phyloP scores from a whole-genome alignment of 2,329 filamentous ascomycete genomes.

The Teratosphaeria nubilosa region DNA sequence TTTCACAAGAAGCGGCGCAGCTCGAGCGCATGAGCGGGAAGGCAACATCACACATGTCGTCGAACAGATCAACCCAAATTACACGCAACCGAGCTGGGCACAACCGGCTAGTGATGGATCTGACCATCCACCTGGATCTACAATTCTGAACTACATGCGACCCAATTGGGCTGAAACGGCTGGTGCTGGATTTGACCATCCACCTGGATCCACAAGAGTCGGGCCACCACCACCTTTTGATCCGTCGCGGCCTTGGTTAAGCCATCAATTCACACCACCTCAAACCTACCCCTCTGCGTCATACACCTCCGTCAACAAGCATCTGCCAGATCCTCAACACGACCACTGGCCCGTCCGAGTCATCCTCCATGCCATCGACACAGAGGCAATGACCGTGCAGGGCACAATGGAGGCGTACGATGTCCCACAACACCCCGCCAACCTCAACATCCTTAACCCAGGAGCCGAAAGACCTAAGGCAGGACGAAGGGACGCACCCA shows the following conservation, averaged over 20 bases:
- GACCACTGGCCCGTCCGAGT: constrained; percentile 60
- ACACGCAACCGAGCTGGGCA: not conserved
- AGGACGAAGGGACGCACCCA: constrained; percentile 40
- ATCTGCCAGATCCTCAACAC: constrained; percentile 24
- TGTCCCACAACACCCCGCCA: constrained; percentile 41
- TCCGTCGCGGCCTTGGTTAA: constrained; percentile 30
- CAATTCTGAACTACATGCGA: constrained; percentile 13
- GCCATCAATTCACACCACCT: constrained; percentile 18
- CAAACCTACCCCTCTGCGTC: constrained; percentile 7
- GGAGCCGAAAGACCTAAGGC: constrained; percentile 15
- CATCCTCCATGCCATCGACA: constrained; percentile 53
- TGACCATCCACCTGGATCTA: constrained; percentile 21
- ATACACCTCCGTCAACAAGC: not conserved
- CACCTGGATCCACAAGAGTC: constrained; percentile 17
- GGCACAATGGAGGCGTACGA: constrained; percentile 64
- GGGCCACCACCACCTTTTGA: constrained; percentile 13
- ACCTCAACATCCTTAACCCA: constrained; percentile 14
- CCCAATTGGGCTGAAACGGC: not conserved
- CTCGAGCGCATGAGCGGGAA: not conserved
- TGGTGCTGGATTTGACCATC: constrained; percentile 15
- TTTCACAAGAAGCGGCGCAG: constrained; percentile 1
- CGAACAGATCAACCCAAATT: constrained; percentile 26
- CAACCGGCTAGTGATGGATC: constrained; percentile 5
- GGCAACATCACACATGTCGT: constrained; percentile 9
- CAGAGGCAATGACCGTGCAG: constrained; percentile 49